A percentile compares a stretch with the other conserved stretches of the same genome.
Conservation (phyloP, 208 protist genomes). For the Balamuthia mandrillaris region DNA sequence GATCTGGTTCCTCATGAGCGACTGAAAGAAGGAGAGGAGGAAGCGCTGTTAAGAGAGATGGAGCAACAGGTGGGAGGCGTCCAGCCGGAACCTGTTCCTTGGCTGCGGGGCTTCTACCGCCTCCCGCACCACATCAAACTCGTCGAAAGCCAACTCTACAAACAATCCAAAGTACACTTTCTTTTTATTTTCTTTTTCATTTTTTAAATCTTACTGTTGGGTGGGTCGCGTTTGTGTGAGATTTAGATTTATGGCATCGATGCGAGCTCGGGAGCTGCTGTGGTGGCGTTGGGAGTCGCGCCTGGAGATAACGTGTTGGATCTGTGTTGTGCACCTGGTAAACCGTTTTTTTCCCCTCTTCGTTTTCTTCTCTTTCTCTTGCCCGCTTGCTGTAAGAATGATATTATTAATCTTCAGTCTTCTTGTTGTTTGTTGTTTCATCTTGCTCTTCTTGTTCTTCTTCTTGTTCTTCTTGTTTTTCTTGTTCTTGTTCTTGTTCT, state of each 20-base stretch:
- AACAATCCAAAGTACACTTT: background rate
- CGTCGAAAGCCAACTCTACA: background rate
- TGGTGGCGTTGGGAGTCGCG: conserved; percentile 42
- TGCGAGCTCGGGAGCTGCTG: conserved; percentile 48
- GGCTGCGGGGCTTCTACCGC: conserved; percentile 14
- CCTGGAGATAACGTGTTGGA: conserved; percentile 60
- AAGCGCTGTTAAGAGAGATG: background rate
- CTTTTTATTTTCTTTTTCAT: background rate
- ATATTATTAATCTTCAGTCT: background rate
- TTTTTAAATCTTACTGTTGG: background rate
- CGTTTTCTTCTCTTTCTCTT: background rate
- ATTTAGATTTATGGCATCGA: conserved; percentile 65
- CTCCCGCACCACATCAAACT: background rate
- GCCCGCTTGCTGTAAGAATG: too few relatives aligned
- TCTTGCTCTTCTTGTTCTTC: too few relatives aligned
- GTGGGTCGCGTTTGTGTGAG: too few relatives aligned
- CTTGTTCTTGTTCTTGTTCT: too few relatives aligned
- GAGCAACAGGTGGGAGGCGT: background rate
- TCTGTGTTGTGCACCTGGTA: conserved; percentile 64
- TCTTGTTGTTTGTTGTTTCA: too few relatives aligned
- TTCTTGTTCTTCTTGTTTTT: too few relatives aligned
- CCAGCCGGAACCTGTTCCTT: background rate
- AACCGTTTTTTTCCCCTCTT: background rate
- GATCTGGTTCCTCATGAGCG: too few relatives aligned
- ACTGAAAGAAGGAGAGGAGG: too few relatives aligned